A percentile compares a stretch with the other conserved stretches of the same genome.
Evolutionary conservation across 495 filamentous ascomycete genomes (phyloP).

Genomic region (Trypethelium eluteriae): DNA sequence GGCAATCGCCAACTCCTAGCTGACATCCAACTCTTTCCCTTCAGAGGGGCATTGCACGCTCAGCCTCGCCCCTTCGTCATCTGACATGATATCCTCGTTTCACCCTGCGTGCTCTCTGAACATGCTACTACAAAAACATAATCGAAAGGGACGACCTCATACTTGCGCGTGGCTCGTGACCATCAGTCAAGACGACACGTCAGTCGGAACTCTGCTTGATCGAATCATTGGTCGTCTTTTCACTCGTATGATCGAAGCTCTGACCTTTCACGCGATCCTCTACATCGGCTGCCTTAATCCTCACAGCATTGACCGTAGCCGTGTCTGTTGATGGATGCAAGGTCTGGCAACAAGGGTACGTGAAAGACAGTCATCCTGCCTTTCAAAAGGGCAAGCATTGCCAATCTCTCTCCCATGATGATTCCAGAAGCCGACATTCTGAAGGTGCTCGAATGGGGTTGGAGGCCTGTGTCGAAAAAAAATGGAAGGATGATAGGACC

Average conservation of each 20-base stretch:
- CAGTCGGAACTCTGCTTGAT: neutral
- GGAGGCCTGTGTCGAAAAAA: neutral
- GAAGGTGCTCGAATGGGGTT: neutral
- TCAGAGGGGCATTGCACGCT: neutral
- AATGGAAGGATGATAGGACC: neutral
- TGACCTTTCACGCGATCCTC: neutral
- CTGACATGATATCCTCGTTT: neutral
- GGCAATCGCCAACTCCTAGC: neutral
- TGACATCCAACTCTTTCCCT: neutral
- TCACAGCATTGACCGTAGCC: neutral
- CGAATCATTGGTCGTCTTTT: neutral
- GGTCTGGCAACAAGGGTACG: neutral
- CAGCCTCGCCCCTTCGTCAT: neutral
- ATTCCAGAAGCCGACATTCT: neutral
- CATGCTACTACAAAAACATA: neutral
- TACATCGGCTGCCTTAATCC: neutral
- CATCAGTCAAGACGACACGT: neutral
- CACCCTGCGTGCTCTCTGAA: neutral
- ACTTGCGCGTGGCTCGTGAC: neutral
- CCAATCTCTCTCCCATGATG: neutral
- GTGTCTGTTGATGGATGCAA: neutral
- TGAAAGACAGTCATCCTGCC: neutral
- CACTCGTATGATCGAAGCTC: neutral
- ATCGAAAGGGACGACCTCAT: neutral
- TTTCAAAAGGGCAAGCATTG: neutral